Evolutionary conservation across 2,329 filamentous ascomycete species (phyloP), one percentile per base, ranked within the genome.

Genomic region (Diatrype stigma): DNA sequence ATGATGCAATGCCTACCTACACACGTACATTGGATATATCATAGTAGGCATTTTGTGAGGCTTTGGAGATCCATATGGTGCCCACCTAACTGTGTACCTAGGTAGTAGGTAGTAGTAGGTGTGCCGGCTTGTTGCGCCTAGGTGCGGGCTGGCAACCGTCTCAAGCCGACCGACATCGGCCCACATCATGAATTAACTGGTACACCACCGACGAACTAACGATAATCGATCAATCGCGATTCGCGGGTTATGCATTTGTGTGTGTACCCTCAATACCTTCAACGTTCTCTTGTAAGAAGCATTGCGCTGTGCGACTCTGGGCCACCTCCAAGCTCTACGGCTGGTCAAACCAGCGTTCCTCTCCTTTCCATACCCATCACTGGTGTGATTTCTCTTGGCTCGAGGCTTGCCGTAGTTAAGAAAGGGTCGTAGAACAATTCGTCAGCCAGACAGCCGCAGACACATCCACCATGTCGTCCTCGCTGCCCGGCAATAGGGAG

Each of bases 401-500:
- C 14, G 48, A 28, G 26, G 28, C 45, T 28, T 46, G 30, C 44
- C 22, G 44, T 28, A 45, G 34, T 22, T 46, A 45, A 12, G 35
- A 34, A 34, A 47, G 44, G 23, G 48, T 53, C 45, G 52, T 28
- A 51, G 49, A 50, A 49, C 48, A 49, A 47, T 49, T 51, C 51
- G 50, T 42, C 32, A 52, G 50, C n/a, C 16, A 42, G 17, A 34
- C 32, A n/a, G 12, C n/a, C n/a, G 40, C 38, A 6, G 19, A 21
- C 10, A 19, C 35, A 38, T 23, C 40, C 48, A 67, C 52, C 49
- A 87, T 87, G 84, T 87, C 84, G 51, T 76, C 84, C 52, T 86
- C 84, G 22, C 70, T 87, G 30, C 82, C 83, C 46, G 84, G 84
- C 53, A 73, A 73, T 63, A 87, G 93, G 70, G 90, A 96, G 70